Conservation (phyloP, 768 basidiomycete species). For the Suillus variegatus region DNA sequence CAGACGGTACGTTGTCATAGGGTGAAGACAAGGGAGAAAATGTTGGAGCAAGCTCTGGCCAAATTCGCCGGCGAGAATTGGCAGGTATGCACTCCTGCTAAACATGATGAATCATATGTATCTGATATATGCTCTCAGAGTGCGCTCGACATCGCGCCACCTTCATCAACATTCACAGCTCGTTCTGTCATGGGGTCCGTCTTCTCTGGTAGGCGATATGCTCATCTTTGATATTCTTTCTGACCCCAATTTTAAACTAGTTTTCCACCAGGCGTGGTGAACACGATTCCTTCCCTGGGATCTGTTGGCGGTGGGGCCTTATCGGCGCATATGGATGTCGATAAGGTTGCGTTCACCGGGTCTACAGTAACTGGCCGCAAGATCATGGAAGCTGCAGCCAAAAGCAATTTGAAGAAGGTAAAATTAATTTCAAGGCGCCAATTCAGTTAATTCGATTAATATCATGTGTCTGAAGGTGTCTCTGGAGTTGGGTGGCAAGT, state of each 20-base stretch:
- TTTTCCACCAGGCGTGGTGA: constrained; percentile 90
- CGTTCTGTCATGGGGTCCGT: constrained; percentile 30
- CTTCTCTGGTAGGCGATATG: constrained; percentile 47
- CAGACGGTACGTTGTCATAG: constrained; percentile 32
- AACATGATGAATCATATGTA: neutral
- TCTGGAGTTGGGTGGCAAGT: constrained; percentile 93
- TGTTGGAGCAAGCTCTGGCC: constrained; percentile 71
- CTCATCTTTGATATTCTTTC: constrained; percentile 1
- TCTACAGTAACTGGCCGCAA: constrained; percentile 87
- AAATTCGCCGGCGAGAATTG: constrained; percentile 78
- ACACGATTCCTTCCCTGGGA: constrained; percentile 85
- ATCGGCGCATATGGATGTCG: constrained; percentile 78
- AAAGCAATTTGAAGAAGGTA: constrained; percentile 93
- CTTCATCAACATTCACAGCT: constrained; percentile 29
- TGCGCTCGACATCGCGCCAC: constrained; percentile 38
- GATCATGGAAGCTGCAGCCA: constrained; percentile 90
- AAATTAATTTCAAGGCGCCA: neutral
- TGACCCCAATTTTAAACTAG: constrained; percentile 34
- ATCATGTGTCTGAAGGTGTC: constrained; percentile 56
- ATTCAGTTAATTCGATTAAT: constrained; percentile 10
- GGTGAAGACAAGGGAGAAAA: constrained; percentile 69
- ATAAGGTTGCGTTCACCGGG: constrained; percentile 96
- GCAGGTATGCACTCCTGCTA: constrained; percentile 53
- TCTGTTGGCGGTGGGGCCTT: constrained; percentile 83
- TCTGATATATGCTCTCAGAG: constrained; percentile 18